Base-by-base conservation (phyloP, 208 protist genomes). In the Crithidia thermophila region DNA sequence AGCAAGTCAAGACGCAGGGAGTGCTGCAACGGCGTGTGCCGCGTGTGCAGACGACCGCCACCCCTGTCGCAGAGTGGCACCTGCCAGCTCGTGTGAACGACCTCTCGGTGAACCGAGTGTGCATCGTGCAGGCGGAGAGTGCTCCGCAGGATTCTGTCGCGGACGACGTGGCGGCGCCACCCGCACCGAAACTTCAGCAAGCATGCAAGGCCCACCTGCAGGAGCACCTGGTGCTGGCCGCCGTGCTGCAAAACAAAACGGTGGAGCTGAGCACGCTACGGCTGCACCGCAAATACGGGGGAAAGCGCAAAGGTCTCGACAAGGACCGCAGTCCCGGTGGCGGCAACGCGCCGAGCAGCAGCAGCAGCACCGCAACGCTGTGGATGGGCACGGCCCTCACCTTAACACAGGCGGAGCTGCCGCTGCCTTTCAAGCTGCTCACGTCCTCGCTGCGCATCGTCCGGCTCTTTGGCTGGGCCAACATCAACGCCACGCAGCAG, bases 401-500 rank as follows among this genome's bases (percentile, higher is more conserved):
- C 2, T 42, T 95, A 3, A 73, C 73, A 0, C 80, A 75, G 3
- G 77, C 53, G 10, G 61, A 83, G 37, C 73, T 79, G 28, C 72
- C 72, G 9, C 81, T 93, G 45, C 77, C 74, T 4, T 92, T 93
- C 55, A 75, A 81, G 33, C 58, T 90, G 2, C 79, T 93, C 57
- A 60, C 79, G n/a, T 92, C 87, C 51, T 95, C 90, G 14, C 75
- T 95, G 71, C 82, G 90, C 7, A 57, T 93, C 1, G 85, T 95
- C 36, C 82, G 89, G 2, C 57, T 93, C 23, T 95, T 89, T 65
- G 90, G 80, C 1, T 72, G 88, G 39, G 79, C 84, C 47, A 56
- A 91, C 60, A 71, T 90, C 51, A 40, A 60, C 25, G 57, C 57
- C 10, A 37, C 36, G 9, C 64, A 66, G 40, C 64, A 77, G 57